These are phyloP conservation scores for Lipomyces yamadae DNA, from an alignment of 805 yeast genomes.

Conservation along the genomic window DNA sequence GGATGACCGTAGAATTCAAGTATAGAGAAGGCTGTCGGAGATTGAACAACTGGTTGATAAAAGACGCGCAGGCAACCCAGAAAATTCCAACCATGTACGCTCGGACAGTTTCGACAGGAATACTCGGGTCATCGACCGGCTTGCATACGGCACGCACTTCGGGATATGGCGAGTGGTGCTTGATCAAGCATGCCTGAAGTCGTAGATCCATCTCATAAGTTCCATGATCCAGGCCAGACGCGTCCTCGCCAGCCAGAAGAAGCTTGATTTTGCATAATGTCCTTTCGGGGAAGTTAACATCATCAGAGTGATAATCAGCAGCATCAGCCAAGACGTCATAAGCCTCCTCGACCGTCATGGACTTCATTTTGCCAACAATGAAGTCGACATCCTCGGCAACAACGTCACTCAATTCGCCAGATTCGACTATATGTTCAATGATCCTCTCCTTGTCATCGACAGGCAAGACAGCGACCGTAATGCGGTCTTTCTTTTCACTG, in stretches of 20 bases:
- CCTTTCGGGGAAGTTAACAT: conserved; percentile 52
- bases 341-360: conserved; percentile 47
- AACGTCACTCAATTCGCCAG: conserved; percentile 32
- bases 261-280: conserved; percentile 47
- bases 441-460: conserved; percentile 17
- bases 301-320: conserved; percentile 51
- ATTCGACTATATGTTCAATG: conserved; percentile 14
- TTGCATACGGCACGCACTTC: conserved; percentile 59
- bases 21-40: conserved; percentile 59
- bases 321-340: conserved; percentile 50
- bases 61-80: conserved; percentile 60
- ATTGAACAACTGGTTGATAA: conserved; percentile 61
- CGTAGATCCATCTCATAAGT: conserved; percentile 19
- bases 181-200: conserved; percentile 20
- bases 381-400: conserved; percentile 45
- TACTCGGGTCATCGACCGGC: conserved; percentile 52
- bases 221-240: conserved; percentile 27
- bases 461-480: neutral
- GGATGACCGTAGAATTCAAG: conserved; percentile 58
- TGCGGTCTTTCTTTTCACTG: conserved; percentile 4
- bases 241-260: conserved; percentile 42
- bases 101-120: conserved; percentile 57
- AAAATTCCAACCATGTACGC: conserved; percentile 56
- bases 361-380: conserved; percentile 12
- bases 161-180: conserved; percentile 46